phyloP scores from a whole-genome alignment of 2,329 filamentous ascomycete genomes.

The Aschersonia sp. region DNA sequence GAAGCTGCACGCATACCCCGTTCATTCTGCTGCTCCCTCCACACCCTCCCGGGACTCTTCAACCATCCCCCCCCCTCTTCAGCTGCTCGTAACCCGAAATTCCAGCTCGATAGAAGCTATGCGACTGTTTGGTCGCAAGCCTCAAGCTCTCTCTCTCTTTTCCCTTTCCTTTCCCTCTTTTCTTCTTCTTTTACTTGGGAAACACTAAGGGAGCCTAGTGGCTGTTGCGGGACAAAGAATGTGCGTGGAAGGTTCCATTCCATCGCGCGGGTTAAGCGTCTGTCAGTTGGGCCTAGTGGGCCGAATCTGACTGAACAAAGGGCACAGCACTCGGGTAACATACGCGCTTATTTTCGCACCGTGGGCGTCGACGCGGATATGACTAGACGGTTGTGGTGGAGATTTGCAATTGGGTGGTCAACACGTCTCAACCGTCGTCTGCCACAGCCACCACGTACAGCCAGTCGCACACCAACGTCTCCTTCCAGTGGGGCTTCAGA shows the following conservation, averaged over 20 bases:
- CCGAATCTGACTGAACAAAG: background rate
- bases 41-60: background rate
- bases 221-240: background rate
- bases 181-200: background rate
- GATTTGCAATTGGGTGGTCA: conserved; percentile 6
- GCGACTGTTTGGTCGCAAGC: background rate
- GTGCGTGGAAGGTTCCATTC: conserved; percentile 1
- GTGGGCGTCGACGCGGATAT: conserved; percentile 2
- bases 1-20: background rate
- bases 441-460: conserved; percentile 1
- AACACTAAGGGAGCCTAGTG: background rate
- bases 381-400: conserved; percentile 6
- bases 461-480: conserved; percentile 6
- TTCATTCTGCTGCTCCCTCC: background rate
- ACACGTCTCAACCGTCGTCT: background rate
- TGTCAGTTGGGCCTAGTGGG: background rate
- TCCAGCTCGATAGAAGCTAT: background rate
- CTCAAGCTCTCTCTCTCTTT: background rate
- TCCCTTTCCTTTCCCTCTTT: too few species aligned
- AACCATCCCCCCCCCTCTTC: background rate
- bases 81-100: too few species aligned
- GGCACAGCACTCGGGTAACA: background rate
- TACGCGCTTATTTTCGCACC: conserved; percentile 5
- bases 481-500: background rate
- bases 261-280: background rate